Evolutionary conservation across 2,329 filamentous ascomycete species (phyloP).

Genomic region (Hypoxylon sp.): DNA sequence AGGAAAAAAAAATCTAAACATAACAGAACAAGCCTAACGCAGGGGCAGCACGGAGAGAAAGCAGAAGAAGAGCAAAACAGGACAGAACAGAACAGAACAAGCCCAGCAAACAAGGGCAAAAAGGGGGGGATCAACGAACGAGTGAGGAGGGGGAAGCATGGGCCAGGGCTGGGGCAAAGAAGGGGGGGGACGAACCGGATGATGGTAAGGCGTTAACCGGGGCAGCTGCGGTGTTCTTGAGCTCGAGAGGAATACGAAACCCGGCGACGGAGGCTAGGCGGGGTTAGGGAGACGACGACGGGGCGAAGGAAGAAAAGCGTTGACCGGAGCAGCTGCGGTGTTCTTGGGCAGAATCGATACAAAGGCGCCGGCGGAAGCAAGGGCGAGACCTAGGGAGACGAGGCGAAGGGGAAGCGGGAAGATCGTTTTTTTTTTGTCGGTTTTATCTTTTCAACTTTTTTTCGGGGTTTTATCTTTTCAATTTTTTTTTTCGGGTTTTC

Average conservation of each 20-base stretch:
- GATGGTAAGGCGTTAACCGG: neutral
- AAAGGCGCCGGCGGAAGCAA: neutral
- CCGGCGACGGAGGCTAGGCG: neutral
- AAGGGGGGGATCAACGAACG: no score
- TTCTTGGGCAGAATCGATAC: neutral
- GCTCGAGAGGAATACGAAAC: neutral
- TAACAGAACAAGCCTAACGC: neutral
- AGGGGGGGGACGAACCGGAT: neutral
- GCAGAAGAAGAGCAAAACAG: neutral
- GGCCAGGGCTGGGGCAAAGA: no score
- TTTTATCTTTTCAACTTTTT: neutral
- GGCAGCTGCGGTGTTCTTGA: neutral
- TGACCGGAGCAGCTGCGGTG: slow-evolving; percentile 5
- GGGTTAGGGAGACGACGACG: neutral
- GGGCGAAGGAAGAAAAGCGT: neutral
- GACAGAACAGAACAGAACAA: neutral
- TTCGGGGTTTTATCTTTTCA: neutral
- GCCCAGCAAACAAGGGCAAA: no score
- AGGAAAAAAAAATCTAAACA: neutral
- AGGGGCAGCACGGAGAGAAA: no score
- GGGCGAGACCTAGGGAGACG: neutral
- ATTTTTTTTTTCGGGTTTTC: neutral
- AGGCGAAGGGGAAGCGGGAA: neutral
- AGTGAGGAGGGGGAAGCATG: no score
- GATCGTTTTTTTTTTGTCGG: neutral